phyloP scores from a whole-genome alignment of 495 filamentous ascomycete genomes.

The Penicillium atrosanguineum region DNA sequence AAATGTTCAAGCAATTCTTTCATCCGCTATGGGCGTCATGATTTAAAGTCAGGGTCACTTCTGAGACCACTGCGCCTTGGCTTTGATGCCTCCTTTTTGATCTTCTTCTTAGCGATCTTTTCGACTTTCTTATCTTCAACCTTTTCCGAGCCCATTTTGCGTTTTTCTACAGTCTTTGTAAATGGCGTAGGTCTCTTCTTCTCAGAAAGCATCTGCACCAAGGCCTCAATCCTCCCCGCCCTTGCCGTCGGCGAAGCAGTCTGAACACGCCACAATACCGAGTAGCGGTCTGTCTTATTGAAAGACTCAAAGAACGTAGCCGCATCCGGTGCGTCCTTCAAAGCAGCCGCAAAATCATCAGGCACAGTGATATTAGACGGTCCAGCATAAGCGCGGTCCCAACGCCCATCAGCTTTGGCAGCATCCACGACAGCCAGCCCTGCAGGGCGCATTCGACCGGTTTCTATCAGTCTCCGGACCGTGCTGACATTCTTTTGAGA shows the following conservation, averaged over 20 bases:
- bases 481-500: conserved; percentile 50
- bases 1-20: too few species aligned
- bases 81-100: too few species aligned
- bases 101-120: too few species aligned
- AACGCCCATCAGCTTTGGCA: conserved; percentile 54
- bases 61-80: too few species aligned
- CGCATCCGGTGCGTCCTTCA: conserved; percentile 31
- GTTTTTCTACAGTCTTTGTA: not conserved
- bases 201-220: conserved; percentile 24
- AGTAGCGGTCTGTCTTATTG: conserved; percentile 41
- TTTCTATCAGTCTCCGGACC: conserved; percentile 33
- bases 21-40: too few species aligned
- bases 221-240: conserved; percentile 15
- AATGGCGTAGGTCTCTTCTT: conserved; percentile 1
- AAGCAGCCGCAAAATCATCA: conserved; percentile 36
- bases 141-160: not conserved
- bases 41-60: too few species aligned
- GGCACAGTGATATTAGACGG: conserved; percentile 43
- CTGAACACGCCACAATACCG: conserved; percentile 41
- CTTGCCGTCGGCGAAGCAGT: conserved; percentile 26
- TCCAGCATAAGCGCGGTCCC: conserved; percentile 53
- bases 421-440: conserved; percentile 49
- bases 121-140: too few species aligned
- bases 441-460: conserved; percentile 46
- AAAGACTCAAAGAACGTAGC: conserved; percentile 36